phyloP scores from a whole-genome alignment of 2,329 filamentous ascomycete species.

The Fulvia fulva region DNA sequence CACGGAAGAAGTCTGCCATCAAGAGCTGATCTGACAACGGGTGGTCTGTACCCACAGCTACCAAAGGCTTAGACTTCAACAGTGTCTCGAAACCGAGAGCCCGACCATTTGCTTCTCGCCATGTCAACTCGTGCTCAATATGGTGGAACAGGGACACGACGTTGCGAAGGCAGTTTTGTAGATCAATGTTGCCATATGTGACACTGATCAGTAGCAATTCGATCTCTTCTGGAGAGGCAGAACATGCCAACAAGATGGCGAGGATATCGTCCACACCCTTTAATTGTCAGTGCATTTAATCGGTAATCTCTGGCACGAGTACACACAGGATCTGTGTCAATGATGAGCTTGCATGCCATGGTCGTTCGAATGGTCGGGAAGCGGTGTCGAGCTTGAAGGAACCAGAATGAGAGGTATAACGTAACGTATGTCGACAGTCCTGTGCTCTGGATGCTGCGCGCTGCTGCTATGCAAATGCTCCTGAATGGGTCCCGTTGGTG shows the following conservation, averaged over 20 bases:
- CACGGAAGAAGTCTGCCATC: constrained; percentile 72
- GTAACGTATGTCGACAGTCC: background rate
- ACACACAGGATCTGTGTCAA: constrained; percentile 86
- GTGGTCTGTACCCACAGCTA: constrained; percentile 82
- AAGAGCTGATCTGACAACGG: constrained; percentile 79
- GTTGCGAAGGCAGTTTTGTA: constrained; percentile 82
- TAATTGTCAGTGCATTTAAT: too few species aligned
- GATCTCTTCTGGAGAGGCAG: constrained; percentile 75
- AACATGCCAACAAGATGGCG: constrained; percentile 74
- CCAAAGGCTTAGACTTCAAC: constrained; percentile 62
- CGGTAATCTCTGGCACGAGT: background rate
- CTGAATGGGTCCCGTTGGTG: background rate
- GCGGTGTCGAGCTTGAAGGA: background rate
- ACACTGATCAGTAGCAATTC: constrained; percentile 82
- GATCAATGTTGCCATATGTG: constrained; percentile 89
- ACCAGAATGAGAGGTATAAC: too few species aligned
- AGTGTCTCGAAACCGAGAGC: constrained; percentile 69
- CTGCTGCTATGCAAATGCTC: too few species aligned
- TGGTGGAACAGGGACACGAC: constrained; percentile 87
- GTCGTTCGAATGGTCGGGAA: background rate
- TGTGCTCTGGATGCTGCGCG: background rate
- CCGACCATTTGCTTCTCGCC: constrained; percentile 67
- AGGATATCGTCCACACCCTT: constrained; percentile 11
- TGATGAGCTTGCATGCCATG: constrained; percentile 64
- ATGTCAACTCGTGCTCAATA: constrained; percentile 81